Evolutionary conservation across 495 filamentous ascomycete species (phyloP).

Genomic region (Hyaloscypha finlandica): DNA sequence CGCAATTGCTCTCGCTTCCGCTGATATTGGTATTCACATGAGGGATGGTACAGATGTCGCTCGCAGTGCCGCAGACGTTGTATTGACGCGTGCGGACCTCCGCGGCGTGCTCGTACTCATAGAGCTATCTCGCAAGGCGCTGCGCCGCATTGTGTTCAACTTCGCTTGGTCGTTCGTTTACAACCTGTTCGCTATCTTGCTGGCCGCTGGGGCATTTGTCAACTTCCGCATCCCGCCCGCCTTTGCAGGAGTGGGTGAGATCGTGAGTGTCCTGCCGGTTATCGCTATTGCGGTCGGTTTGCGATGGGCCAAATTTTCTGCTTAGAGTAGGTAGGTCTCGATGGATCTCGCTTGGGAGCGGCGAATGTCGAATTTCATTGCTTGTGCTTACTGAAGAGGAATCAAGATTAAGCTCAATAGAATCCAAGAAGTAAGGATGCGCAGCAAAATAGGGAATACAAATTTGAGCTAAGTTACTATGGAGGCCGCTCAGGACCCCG

Average conservation of each 20-base stretch:
- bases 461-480: no score
- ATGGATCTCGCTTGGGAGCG: no score
- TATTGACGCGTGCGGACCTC: slow-evolving; percentile 62
- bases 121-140: slow-evolving; percentile 60
- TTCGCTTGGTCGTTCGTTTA: slow-evolving; percentile 76
- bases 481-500: no score
- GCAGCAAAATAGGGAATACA: no score
- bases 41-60: slow-evolving; percentile 65
- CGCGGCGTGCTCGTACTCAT: slow-evolving; percentile 54
- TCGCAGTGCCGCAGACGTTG: slow-evolving; percentile 66
- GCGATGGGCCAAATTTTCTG: slow-evolving; percentile 27
- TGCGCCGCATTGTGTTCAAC: slow-evolving; percentile 64
- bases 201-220: slow-evolving; percentile 71
- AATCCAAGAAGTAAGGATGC: no score
- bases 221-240: slow-evolving; percentile 64
- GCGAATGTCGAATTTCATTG: no score
- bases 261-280: slow-evolving; percentile 78
- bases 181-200: slow-evolving; percentile 70
- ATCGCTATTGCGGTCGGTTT: slow-evolving; percentile 53
- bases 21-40: slow-evolving; percentile 72
- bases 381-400: no score
- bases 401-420: no score
- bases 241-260: slow-evolving; percentile 75
- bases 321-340: no score
- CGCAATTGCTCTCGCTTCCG: slow-evolving; percentile 69